Percentiles rank a stretch among this genome's conserved stretches.
phyloP scores from a whole-genome alignment of 2,329 filamentous ascomycete genomes.

The Elsinoe australis region DNA sequence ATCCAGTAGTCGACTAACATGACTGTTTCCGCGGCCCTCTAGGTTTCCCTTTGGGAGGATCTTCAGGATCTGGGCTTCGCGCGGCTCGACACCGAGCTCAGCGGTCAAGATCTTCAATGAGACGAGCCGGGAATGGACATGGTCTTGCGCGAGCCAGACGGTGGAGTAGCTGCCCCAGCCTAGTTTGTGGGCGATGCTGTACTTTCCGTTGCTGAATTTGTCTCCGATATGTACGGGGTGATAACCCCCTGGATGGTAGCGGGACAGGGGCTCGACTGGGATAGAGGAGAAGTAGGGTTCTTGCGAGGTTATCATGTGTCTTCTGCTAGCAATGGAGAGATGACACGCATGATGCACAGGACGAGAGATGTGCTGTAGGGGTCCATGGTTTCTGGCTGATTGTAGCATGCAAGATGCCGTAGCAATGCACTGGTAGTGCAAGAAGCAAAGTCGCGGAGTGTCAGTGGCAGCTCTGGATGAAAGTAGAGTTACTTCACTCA shows the following conservation, averaged over 20 bases:
- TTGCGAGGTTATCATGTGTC: neutral
- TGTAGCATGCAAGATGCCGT: too few species aligned
- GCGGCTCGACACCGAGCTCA: constrained; percentile 17
- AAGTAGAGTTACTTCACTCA: too few species aligned
- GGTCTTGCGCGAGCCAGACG: constrained; percentile 33
- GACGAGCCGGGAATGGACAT: neutral
- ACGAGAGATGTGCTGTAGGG: too few species aligned
- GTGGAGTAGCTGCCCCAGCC: constrained; percentile 34
- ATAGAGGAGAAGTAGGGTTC: neutral
- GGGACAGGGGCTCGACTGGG: neutral
- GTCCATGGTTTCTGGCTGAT: too few species aligned
- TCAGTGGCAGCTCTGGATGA: too few species aligned
- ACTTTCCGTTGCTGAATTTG: constrained; percentile 27
- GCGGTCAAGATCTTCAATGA: constrained; percentile 20
- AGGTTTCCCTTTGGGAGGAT: neutral
- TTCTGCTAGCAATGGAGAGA: neutral
- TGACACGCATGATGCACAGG: too few species aligned
- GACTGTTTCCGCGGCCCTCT: constrained; percentile 5
- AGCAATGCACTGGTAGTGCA: too few species aligned
- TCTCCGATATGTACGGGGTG: constrained; percentile 31
- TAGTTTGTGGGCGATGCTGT: constrained; percentile 33
- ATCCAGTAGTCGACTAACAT: constrained; percentile 18
- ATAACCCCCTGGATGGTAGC: constrained; percentile 5
- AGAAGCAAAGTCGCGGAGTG: too few species aligned
- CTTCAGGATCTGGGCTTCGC: constrained; percentile 17